Evolutionary conservation across 208 protist genomes (phyloP).

Genomic region (Naegleria lovaniensis): DNA sequence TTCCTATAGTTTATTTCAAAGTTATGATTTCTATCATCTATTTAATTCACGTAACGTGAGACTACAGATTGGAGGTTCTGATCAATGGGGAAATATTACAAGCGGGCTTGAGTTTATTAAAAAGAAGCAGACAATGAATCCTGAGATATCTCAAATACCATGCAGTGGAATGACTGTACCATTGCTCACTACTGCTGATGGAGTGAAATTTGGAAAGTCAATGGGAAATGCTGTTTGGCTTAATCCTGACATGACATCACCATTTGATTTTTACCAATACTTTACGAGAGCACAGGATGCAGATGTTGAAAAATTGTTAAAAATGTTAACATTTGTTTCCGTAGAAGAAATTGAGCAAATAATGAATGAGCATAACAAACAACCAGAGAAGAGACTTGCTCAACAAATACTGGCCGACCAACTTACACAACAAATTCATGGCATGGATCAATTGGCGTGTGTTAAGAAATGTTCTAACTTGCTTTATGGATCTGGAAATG

Average conservation of each 20-base stretch:
- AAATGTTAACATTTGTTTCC: constrained; percentile 37
- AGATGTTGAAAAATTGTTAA: constrained; percentile 37
- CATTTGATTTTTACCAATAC: constrained; percentile 46
- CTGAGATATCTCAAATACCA: not conserved
- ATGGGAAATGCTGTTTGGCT: constrained; percentile 50
- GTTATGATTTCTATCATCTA: constrained; percentile 50
- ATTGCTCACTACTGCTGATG: constrained; percentile 41
- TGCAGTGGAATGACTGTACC: constrained; percentile 44
- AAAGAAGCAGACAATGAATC: not conserved
- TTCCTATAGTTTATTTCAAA: constrained; percentile 47
- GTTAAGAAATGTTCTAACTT: not conserved
- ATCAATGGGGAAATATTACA: constrained; percentile 57
- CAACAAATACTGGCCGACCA: constrained; percentile 33
- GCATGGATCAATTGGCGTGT: not conserved
- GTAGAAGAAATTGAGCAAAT: constrained; percentile 19
- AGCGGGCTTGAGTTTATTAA: constrained; percentile 43
- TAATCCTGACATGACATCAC: constrained; percentile 33
- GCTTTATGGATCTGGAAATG: not conserved
- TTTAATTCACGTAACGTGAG: constrained; percentile 28
- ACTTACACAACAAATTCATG: constrained; percentile 11
- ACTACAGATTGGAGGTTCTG: constrained; percentile 51
- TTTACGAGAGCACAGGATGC: constrained; percentile 37
- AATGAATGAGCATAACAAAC: not conserved
- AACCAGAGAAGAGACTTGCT: constrained; percentile 30
- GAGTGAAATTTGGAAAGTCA: constrained; percentile 53